Evolutionary conservation across 768 basidiomycete species (phyloP).

Genomic region (Pleurotus sapidus): DNA sequence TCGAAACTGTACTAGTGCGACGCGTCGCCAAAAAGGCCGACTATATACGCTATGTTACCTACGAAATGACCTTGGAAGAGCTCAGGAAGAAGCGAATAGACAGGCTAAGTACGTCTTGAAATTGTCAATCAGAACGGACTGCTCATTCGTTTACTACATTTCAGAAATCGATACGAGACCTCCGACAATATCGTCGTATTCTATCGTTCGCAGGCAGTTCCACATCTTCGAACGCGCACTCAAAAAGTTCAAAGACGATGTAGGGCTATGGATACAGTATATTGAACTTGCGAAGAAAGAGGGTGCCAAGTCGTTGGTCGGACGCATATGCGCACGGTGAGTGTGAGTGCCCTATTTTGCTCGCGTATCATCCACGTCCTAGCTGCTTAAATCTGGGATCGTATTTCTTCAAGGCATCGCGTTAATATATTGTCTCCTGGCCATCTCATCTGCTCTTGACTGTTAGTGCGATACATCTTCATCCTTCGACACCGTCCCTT

Average conservation of each 20-base stretch:
- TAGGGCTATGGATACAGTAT: constrained; percentile 88
- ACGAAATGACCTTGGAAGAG: constrained; percentile 86
- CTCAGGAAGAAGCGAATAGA: constrained; percentile 73
- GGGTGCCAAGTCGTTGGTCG: constrained; percentile 75
- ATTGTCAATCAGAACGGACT: no score
- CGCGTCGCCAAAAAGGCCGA: constrained; percentile 84
- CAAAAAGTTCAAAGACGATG: constrained; percentile 84
- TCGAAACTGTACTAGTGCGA: constrained; percentile 82
- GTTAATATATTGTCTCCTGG: not conserved
- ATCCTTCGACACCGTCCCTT: constrained; percentile 72
- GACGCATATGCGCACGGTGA: constrained; percentile 79
- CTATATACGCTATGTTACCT: constrained; percentile 87
- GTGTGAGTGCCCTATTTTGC: constrained; percentile 16
- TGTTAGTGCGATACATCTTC: constrained; percentile 86
- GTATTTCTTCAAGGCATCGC: no score
- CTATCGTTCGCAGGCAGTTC: constrained; percentile 80
- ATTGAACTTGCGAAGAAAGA: constrained; percentile 81
- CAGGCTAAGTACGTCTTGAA: constrained; percentile 50
- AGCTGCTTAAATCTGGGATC: no score
- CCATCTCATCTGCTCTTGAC: constrained; percentile 11
- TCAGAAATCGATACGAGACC: constrained; percentile 39
- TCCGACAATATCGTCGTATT: constrained; percentile 77
- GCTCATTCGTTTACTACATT: no score
- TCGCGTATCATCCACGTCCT: no score
- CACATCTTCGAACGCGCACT: constrained; percentile 91